phyloP scores from a whole-genome alignment of 2,329 filamentous ascomycete genomes.

The Triangularia setosa region DNA sequence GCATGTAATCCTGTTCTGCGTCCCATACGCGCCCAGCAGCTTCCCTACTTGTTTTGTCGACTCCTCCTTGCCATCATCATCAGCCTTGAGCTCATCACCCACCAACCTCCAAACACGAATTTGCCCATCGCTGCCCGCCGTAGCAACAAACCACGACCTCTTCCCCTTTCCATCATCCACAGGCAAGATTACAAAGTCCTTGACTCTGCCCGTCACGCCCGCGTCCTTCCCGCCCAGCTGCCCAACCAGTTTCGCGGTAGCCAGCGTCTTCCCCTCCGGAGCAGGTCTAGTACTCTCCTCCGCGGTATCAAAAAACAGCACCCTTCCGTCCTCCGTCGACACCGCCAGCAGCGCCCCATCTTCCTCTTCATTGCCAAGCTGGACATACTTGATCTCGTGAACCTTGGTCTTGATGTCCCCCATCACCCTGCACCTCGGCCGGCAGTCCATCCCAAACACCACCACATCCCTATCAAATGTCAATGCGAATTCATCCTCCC shows the following conservation, averaged over 20 bases:
- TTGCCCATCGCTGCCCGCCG: slow-evolving; percentile 80
- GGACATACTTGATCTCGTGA: slow-evolving; percentile 74
- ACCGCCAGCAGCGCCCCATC: slow-evolving; percentile 60
- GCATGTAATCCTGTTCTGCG: slow-evolving; percentile 85
- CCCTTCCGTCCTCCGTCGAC: slow-evolving; percentile 84
- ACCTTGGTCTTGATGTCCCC: slow-evolving; percentile 70
- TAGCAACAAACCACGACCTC: slow-evolving; percentile 56
- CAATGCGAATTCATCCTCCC: slow-evolving; percentile 78
- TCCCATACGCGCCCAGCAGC: slow-evolving; percentile 75
- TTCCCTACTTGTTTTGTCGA: slow-evolving; percentile 49
- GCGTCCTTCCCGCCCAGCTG: slow-evolving; percentile 71
- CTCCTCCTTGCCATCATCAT: slow-evolving; percentile 24
- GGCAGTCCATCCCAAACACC: slow-evolving; percentile 85
- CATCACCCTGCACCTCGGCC: slow-evolving; percentile 70
- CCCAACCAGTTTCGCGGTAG: slow-evolving; percentile 64
- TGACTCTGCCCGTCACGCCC: slow-evolving; percentile 70
- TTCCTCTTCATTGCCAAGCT: slow-evolving; percentile 40
- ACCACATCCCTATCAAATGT: slow-evolving; percentile 82
- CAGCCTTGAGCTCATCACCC: slow-evolving; percentile 37
- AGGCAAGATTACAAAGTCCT: slow-evolving; percentile 74
- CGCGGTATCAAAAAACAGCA: slow-evolving; percentile 76
- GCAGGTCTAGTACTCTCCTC: slow-evolving; percentile 30
- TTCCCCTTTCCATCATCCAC: slow-evolving; percentile 36
- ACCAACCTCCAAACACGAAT: slow-evolving; percentile 71
- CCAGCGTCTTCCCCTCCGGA: slow-evolving; percentile 33